Base-by-base conservation (phyloP, 2,329 filamentous ascomycete genomes). In the Claviceps africana region DNA sequence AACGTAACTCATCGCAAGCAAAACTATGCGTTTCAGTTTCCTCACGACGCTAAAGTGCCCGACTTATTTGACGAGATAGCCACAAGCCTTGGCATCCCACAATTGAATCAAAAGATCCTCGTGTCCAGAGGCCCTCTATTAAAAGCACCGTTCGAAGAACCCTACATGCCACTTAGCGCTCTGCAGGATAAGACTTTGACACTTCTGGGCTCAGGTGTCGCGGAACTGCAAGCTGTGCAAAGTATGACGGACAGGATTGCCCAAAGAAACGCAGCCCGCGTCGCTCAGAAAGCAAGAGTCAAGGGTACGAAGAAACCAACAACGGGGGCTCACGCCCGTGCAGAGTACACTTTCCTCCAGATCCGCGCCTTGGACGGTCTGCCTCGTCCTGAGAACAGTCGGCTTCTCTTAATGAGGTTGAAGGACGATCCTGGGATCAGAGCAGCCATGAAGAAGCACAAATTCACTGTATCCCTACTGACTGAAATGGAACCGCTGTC, bases 401-500 rank as follows among this genome's bases (percentile, higher is more conserved):
- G 82, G 4, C 71, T 76, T 0, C 88, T 91, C 59, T 78, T 98
- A 2, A 74, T 85, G 64, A 79, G 86, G 1, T 75, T 98, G 3
- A 82, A 82, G 57, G 78, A 84, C 55, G 93, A 98, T 65, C 83
- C 87, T 0, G 93, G 93, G 8, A 91, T 98, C 68, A 83, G 83
- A 56, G 74, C 83, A 1, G 78, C 82, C 1, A 98, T 98, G 93
- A 74, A 78, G 17, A 83, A 82, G 60, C 90, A 95, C 71, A 79
- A 82, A 57, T 96, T 95, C 72, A 79, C 77, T 21, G 93, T 98
- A 1, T 84, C 84, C 0, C 68, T 97, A 3, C 74, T 98, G 28
- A 96, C 90, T 0, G 93, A 98, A 69, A 97, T 98, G 91, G 86
- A 98, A 60, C 93, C 93, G 0, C 75, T 83, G 0, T 77, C 83